A percentile compares a stretch with the other conserved stretches of the same genome.
These are phyloP conservation scores for Mucor piriformis DNA, from an alignment of 371 early-diverging fungal genomes.

Conservation along the genomic window DNA sequence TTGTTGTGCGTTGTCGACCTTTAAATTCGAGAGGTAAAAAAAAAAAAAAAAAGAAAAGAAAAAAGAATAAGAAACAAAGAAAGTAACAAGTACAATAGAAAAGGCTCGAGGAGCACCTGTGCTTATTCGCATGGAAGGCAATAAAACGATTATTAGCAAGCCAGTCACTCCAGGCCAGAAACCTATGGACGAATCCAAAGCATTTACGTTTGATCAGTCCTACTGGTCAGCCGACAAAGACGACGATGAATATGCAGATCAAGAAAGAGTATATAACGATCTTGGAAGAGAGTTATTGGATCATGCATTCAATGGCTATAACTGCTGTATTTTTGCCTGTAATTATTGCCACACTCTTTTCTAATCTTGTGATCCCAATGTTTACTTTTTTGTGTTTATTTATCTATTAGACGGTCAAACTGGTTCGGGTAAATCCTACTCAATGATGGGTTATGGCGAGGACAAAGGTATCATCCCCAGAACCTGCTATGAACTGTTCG, in stretches of 20 bases:
- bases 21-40: slow-evolving; percentile 25
- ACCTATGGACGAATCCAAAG: slow-evolving; percentile 41
- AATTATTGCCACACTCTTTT: too few species aligned
- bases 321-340: slow-evolving; percentile 84
- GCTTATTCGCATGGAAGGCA: slow-evolving; percentile 65
- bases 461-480: slow-evolving; percentile 83
- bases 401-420: slow-evolving; percentile 76
- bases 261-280: slow-evolving; percentile 70
- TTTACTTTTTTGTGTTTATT: background rate
- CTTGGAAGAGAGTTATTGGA: slow-evolving; percentile 74
- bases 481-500: slow-evolving; percentile 74
- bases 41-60: background rate
- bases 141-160: slow-evolving; percentile 63
- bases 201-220: slow-evolving; percentile 79
- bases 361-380: slow-evolving; percentile 1
- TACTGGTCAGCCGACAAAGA: slow-evolving; percentile 74
- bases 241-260: slow-evolving; percentile 67
- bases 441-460: slow-evolving; percentile 72
- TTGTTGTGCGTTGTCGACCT: slow-evolving; percentile 30
- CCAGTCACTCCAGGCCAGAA: slow-evolving; percentile 35
- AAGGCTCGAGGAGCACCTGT: slow-evolving; percentile 57
- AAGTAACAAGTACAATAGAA: slow-evolving; percentile 36
- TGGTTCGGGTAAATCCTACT: slow-evolving; percentile 78
- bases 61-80: background rate
- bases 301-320: slow-evolving; percentile 84